Evolutionary conservation across 305 asterid genomes (phyloP), one percentile per base, ranked within the genome.

Genomic region (Fraxinus angustifolia): DNA sequence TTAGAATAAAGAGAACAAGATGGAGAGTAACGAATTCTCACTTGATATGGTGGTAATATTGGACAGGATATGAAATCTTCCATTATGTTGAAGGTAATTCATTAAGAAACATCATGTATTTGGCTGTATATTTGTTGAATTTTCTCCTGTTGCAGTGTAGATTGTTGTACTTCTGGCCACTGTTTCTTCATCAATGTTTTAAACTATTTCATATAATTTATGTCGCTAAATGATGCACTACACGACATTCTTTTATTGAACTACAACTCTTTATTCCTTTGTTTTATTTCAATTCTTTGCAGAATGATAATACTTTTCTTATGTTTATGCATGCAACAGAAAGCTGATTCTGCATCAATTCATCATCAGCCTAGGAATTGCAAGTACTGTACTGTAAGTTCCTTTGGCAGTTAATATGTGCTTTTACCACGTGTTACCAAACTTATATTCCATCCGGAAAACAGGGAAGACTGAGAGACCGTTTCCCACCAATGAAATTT

Each of bases 381-480:
- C 94, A 91, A 84, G 87, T 94, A 94, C 85, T 96, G 99, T 87
- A 76, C 77, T 85, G 98, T 93, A 87, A 96, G 99, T 91, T 80
- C 80, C 75, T 42, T 68, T 84, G 72, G 73, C 73, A 86, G 77
- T 78, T 81, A 71, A 19, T 81, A 17, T 77, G 72, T 70, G 45
- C 74, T 72, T 84, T 78, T 35, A 62, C 72, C 78, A 78, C 60
- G 85, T 23, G 74, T 80, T 84, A 88, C 80, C 84, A 70, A 75
- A 88, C 82, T 84, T 81, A 73, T 87, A 68, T 83, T 70, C 83
- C 73, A 23, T 84, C 83, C 80, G 72, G 85, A 78, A 86, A 86
- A 81, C 97, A 93, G 98, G 97, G 94, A 77, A 85, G 76, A 30
- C 71, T 86, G 26, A 91, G 75, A 87, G 85, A 78, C 71, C 84